Base-by-base conservation (phyloP, 495 filamentous ascomycete genomes). In the Aspergillus egyptiacus region DNA sequence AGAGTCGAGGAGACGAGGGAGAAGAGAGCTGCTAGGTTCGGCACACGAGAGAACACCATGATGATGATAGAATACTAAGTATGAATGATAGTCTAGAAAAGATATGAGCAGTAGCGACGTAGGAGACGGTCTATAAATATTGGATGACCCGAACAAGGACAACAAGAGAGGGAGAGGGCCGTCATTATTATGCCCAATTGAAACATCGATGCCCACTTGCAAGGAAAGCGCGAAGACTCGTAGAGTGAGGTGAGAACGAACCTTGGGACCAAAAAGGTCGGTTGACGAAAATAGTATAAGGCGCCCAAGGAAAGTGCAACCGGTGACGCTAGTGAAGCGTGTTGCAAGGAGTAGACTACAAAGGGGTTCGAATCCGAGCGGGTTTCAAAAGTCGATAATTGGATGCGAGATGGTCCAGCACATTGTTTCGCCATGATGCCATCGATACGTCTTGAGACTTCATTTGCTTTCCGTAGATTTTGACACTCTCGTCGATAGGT, bases 401-500 rank as follows among this genome's bases (percentile, higher is more conserved):
- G n/a, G n/a, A n/a, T n/a, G n/a, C n/a, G n/a, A n/a, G n/a, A n/a
- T n/a, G n/a, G n/a, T n/a, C n/a, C n/a, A n/a, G n/a, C n/a, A n/a
- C n/a, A n/a, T n/a, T n/a, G n/a, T n/a, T 14, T 31, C 13, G 20
- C 17, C 40, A 37, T 13, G 55, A 57, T 36, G 2, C 10, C 11
- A n/a, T 19, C 22, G 23, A 40, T 14, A 27, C 22, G 27, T 40
- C 38, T 27, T 27, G 22, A n/a, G 25, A 6, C 28, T 27, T 5
- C 10, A 5, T 24, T 20, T 51, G 47, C 42, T 54, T 62, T 14
- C 64, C 62, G 37, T 52, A 67, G 7, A 71, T 54, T 60, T 64
- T 74, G 18, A 75, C 46, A 15, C 69, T 57, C 43, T 66, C 65
- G 48, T 69, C 65, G 22, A 71, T 31, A 11, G 67, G 64, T 56